Evolutionary conservation across 1,284 basidiomycete genomes (phyloP), one percentile per base, ranked within the genome.

Genomic region (Apiotrichum domesticum): DNA sequence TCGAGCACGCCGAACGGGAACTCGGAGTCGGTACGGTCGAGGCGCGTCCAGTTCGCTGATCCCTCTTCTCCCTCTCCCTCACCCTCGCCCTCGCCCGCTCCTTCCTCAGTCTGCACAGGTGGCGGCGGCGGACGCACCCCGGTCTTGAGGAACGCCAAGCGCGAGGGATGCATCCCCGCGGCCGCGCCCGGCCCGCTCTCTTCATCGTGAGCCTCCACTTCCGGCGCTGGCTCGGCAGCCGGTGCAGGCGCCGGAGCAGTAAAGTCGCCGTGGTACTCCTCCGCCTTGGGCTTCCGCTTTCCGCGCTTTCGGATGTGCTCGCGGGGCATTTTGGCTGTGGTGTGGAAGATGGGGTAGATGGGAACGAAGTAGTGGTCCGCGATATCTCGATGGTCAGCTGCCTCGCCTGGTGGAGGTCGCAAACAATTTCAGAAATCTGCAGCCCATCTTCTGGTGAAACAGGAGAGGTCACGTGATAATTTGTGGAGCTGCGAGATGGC

Each of bases 1-100:
- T 94, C 90, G 10, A 93, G 83, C 63, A 85, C 86, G 57, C 91
- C 91, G 72, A 91, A 95, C 1, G 90, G 90, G 56, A 86, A 87
- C 59, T 90, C 87, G 9, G 80, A 79, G 67, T 88, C 75, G 13
- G 67, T 52, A 34, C 68, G 65, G n/a, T 64, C 63, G n/a, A 62
- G 63, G 41, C 69, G 64, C 8, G 62, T 67, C 71, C 71, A 73
- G 52, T 67, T 60, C 3, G 63, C 56, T 35, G 42, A 46, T 10
- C 57, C 57, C 7, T 40, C 57, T 5, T 15, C 39, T 45, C 32
- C 54, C 2, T 43, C 51, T 0, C 32, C 49, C 6, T 45, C 57
- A 13, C 52, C 55, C n/a, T 54, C 58, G 4, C 54, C 51, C 33
- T 53, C 55, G 4, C 35, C 58, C n/a, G 45, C 47, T 32, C 53